Percentiles rank a stretch among this genome's conserved stretches.
Evolutionary conservation across 768 basidiomycete species (phyloP).

Genomic region (Daedaleopsis sinensis): DNA sequence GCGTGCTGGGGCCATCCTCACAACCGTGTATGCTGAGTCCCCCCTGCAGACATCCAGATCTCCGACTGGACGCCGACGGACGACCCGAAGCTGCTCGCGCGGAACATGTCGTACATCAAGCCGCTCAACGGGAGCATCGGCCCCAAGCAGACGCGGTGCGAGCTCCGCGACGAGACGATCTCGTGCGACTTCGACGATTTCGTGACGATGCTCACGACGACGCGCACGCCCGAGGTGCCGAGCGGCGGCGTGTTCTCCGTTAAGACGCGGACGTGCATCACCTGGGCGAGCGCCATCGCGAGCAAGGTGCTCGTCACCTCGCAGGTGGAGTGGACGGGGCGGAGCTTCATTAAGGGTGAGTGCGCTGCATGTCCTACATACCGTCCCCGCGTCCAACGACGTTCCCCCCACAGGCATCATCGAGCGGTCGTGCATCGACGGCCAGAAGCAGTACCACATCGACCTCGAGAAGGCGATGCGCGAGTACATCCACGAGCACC

Average conservation of each 20-base stretch:
- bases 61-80: slow-evolving; percentile 87
- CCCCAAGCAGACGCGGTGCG: slow-evolving; percentile 94
- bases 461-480: slow-evolving; percentile 88
- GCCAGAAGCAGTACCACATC: slow-evolving; percentile 84
- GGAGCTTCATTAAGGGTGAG: slow-evolving; percentile 94
- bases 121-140: slow-evolving; percentile 87
- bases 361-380: background rate
- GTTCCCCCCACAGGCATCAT: slow-evolving; percentile 73
- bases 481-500: slow-evolving; percentile 85
- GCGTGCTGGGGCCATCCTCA: slow-evolving; percentile 30
- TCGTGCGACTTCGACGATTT: slow-evolving; percentile 85
- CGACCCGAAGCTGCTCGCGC: slow-evolving; percentile 69
- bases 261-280: slow-evolving; percentile 93
- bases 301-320: slow-evolving; percentile 86
- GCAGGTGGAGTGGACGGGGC: slow-evolving; percentile 93
- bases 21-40: background rate
- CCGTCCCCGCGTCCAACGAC: background rate
- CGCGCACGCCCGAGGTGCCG: slow-evolving; percentile 92
- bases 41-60: slow-evolving; percentile 80
- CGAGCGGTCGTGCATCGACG: slow-evolving; percentile 87
- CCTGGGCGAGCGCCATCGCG: slow-evolving; percentile 83
- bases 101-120: slow-evolving; percentile 97
- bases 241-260: slow-evolving; percentile 92
- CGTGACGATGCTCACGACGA: slow-evolving; percentile 84
- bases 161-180: slow-evolving; percentile 85